Percentiles rank a stretch among this genome's conserved stretches.
These are phyloP conservation scores for Hypoxylon crocopeplum DNA, from an alignment of 495 filamentous ascomycete genomes.

Conservation along the genomic window DNA sequence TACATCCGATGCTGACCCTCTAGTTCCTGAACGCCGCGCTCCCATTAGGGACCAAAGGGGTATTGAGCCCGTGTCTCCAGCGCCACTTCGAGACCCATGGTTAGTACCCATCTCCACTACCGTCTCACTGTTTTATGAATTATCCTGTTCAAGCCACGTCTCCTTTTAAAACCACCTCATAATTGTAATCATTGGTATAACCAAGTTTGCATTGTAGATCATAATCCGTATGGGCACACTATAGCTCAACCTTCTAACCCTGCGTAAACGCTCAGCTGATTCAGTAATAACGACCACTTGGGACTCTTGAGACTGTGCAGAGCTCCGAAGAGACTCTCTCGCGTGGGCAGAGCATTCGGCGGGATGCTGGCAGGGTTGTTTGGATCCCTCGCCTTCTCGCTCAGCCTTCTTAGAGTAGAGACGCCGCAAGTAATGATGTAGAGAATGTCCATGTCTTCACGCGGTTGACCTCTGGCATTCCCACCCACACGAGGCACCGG, in stretches of 20 bases:
- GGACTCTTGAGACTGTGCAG: slow-evolving; percentile 61
- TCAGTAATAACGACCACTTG: slow-evolving; percentile 66
- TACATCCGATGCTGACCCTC: slow-evolving; percentile 33
- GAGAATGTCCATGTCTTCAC: slow-evolving; percentile 54
- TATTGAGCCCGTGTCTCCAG: slow-evolving; percentile 12
- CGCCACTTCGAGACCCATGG: background rate
- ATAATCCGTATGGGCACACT: background rate
- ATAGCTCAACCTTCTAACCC: slow-evolving; percentile 58
- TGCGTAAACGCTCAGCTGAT: slow-evolving; percentile 76
- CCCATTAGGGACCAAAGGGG: slow-evolving; percentile 14
- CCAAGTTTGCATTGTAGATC: background rate
- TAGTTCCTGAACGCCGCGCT: slow-evolving; percentile 37
- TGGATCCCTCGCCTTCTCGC: slow-evolving; percentile 73
- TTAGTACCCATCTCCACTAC: background rate
- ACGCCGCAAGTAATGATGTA: slow-evolving; percentile 75
- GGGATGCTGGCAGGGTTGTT: slow-evolving; percentile 64
- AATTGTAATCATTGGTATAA: background rate
- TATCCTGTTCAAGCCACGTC: slow-evolving; percentile 3
- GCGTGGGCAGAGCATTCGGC: slow-evolving; percentile 68
- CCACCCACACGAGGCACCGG: slow-evolving; percentile 44
- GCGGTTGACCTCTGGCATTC: slow-evolving; percentile 40
- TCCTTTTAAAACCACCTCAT: background rate
- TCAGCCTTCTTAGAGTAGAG: slow-evolving; percentile 70
- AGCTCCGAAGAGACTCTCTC: slow-evolving; percentile 73
- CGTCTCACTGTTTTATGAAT: background rate